These are phyloP conservation scores for Spathaspora sp. DNA, from an alignment of 805 yeast species.

Conservation along the genomic window DNA sequence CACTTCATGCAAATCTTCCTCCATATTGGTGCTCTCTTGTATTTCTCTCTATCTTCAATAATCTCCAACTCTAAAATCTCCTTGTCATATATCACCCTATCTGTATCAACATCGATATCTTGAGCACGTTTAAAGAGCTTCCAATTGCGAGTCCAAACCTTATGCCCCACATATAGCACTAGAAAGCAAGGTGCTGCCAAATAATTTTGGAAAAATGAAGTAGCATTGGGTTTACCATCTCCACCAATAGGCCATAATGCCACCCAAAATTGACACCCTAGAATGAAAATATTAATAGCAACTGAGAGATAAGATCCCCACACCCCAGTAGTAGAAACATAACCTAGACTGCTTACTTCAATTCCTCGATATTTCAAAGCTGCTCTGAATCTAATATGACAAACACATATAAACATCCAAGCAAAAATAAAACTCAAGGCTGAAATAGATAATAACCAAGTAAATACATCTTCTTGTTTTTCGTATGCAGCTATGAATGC, in stretches of 20 bases:
- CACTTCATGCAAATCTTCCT: constrained; percentile 12
- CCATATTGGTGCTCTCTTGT: constrained; percentile 15
- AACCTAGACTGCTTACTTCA: constrained; percentile 24
- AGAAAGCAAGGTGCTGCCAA: constrained; percentile 29
- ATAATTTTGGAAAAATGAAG: constrained; percentile 29
- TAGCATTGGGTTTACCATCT: constrained; percentile 20
- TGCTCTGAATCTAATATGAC: constrained; percentile 39
- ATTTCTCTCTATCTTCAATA: constrained; percentile 19
- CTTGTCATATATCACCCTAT: constrained; percentile 29
- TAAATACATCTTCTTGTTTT: constrained; percentile 35
- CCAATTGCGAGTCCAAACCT: constrained; percentile 30
- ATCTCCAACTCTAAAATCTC: constrained; percentile 30
- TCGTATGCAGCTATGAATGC: constrained; percentile 39
- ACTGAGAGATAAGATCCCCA: constrained; percentile 36
- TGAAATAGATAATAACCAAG: constrained; percentile 32
- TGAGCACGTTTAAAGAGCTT: constrained; percentile 18
- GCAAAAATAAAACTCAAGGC: constrained; percentile 35
- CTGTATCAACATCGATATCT: constrained; percentile 27
- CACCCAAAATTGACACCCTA: constrained; percentile 42
- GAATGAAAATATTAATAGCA: constrained; percentile 26
- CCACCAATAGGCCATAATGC: constrained; percentile 37
- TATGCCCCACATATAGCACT: constrained; percentile 28
- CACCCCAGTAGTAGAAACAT: constrained; percentile 37
- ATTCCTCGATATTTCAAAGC: constrained; percentile 32
- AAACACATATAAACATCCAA: constrained; percentile 37